Percentiles rank a stretch among this genome's conserved stretches.
phyloP scores from a whole-genome alignment of 306 rosid genomes.

The Castanea crenata region DNA sequence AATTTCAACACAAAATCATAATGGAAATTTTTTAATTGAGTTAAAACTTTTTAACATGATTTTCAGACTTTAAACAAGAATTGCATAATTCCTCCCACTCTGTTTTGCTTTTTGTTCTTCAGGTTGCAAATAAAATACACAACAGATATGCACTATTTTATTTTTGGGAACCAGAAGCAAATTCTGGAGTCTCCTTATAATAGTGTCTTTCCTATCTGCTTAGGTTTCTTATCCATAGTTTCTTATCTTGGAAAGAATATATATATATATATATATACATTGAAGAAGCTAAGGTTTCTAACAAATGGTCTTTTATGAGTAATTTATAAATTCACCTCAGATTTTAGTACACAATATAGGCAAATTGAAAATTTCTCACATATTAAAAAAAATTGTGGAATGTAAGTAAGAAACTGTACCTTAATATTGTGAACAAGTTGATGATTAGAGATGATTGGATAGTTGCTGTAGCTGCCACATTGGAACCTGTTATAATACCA shows the following conservation, averaged over 20 bases:
- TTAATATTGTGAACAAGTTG: slow-evolving; percentile 56
- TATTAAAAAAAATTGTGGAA: background rate
- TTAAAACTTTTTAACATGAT: background rate
- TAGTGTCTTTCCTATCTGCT: no score
- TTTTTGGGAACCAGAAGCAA: no score
- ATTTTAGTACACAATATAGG: background rate
- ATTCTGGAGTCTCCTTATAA: no score
- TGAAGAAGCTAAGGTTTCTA: background rate
- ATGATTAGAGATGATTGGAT: slow-evolving; percentile 59
- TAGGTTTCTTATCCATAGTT: background rate
- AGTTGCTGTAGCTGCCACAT: slow-evolving; percentile 96
- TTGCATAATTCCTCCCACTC: background rate
- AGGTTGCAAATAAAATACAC: background rate
- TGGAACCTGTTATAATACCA: slow-evolving; percentile 96
- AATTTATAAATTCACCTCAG: background rate
- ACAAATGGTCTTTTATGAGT: background rate
- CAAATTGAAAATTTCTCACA: background rate
- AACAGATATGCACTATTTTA: no score
- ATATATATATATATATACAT: no score
- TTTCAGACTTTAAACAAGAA: background rate
- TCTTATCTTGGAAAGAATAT: background rate
- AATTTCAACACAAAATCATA: background rate
- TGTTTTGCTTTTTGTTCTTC: background rate
- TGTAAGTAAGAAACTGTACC: slow-evolving; percentile 40
- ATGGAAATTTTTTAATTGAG: background rate